A percentile compares a stretch with the other conserved stretches of the same genome.
These are phyloP conservation scores for Inonotus obliquus DNA, from an alignment of 1,284 basidiomycete genomes.

Conservation along the genomic window DNA sequence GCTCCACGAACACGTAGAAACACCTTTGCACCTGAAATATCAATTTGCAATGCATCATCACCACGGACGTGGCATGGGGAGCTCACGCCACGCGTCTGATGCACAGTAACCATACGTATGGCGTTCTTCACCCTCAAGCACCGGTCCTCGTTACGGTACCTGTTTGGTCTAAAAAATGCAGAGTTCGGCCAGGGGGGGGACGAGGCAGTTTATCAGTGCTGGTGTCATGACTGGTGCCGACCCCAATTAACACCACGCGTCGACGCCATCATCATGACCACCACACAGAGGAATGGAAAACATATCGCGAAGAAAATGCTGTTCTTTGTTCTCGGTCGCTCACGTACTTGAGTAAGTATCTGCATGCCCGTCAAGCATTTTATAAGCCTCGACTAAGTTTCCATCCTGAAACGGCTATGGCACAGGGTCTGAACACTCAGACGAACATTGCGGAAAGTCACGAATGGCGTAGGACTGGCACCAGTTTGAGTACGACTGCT, in stretches of 20 bases:
- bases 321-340: conserved; percentile 87
- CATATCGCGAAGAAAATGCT: conserved; percentile 93
- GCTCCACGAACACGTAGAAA: conserved; percentile 38
- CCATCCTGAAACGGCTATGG: conserved; percentile 58
- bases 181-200: neutral
- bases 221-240: neutral
- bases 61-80: conserved; percentile 18
- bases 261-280: conserved; percentile 24
- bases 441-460: conserved; percentile 2
- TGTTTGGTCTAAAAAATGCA: neutral
- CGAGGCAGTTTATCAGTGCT: neutral
- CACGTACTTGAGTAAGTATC: conserved; percentile 96
- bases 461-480: conserved; percentile 9
- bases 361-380: conserved; percentile 95
- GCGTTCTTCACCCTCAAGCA: neutral
- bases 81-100: conserved; percentile 22
- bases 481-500: conserved; percentile 13
- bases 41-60: conserved; percentile 4
- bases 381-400: conserved; percentile 78
- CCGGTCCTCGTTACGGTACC: conserved; percentile 11
- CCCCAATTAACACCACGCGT: conserved; percentile 5
- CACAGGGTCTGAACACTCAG: conserved; percentile 9
- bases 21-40: conserved; percentile 14
- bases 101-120: neutral
- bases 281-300: conserved; percentile 40